Conservation (phyloP, 1,139 yeast species). For the Citeromyces hawaiiensis region DNA sequence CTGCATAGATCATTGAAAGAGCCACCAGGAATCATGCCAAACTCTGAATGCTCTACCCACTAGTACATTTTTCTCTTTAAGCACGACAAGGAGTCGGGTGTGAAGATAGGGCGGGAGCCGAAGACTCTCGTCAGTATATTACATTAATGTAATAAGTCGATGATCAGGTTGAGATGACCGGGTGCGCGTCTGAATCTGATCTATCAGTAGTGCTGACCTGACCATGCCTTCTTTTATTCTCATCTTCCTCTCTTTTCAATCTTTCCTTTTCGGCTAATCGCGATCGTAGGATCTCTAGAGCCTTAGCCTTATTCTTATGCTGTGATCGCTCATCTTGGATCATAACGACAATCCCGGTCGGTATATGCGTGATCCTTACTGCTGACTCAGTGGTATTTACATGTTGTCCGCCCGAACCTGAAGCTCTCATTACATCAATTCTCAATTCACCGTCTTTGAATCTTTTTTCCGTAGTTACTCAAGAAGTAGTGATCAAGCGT, state of each 20-base stretch:
- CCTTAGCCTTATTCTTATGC: constrained; percentile 91
- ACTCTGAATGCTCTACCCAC: no score
- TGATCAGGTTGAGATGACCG: no score
- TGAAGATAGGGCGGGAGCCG: no score
- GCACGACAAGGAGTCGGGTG: no score
- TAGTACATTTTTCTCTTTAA: no score
- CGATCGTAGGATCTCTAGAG: constrained; percentile 70
- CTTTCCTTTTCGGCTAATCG: constrained; percentile 75
- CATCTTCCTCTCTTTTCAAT: constrained; percentile 48
- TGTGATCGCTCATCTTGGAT: constrained; percentile 96
- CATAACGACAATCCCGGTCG: constrained; percentile 78
- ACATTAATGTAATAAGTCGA: no score
- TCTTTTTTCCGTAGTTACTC: constrained; percentile 57
- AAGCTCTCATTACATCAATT: constrained; percentile 90
- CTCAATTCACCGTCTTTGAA: constrained; percentile 84
- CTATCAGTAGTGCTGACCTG: constrained; percentile 87
- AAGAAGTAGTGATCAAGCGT: no score
- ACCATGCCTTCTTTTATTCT: constrained; percentile 55
- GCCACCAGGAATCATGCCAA: no score
- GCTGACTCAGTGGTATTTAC: constrained; percentile 98
- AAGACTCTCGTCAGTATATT: no score
- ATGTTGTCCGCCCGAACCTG: constrained; percentile 98
- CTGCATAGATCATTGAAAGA: no score
- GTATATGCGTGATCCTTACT: constrained; percentile 81
- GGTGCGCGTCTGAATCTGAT: no score